Percentiles rank a stretch among this genome's conserved stretches.
These are phyloP conservation scores for Gossypium laxum DNA, from an alignment of 441 rosid species.

Conservation along the genomic window DNA sequence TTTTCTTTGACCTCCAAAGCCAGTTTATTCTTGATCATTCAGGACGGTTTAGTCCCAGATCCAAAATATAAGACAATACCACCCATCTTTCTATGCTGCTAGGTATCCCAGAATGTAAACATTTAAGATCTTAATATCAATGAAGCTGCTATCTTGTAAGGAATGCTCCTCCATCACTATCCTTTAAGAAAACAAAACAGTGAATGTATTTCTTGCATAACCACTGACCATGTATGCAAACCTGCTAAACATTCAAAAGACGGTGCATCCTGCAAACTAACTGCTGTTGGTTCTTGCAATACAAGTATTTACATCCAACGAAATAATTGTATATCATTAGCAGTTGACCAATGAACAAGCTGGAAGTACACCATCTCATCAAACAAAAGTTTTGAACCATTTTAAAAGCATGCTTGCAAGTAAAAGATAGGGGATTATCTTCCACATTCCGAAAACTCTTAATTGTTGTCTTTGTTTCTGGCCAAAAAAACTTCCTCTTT, in stretches of 20 bases:
- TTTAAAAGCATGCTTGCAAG: neutral
- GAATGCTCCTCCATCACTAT: neutral
- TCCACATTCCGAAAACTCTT: neutral
- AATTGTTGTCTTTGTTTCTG: neutral
- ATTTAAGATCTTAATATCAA: conserved; percentile 11
- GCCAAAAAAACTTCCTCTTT: neutral
- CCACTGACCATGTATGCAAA: conserved; percentile 8
- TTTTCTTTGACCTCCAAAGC: neutral
- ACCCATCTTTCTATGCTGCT: conserved; percentile 12
- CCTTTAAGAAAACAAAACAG: neutral
- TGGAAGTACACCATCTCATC: neutral
- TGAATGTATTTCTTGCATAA: conserved; percentile 6
- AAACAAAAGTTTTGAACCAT: neutral
- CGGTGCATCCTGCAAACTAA: conserved; percentile 11
- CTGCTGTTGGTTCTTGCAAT: conserved; percentile 4
- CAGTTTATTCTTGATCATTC: neutral
- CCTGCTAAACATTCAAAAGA: conserved; percentile 14
- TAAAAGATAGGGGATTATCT: conserved; percentile 2
- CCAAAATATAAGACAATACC: conserved; percentile 11
- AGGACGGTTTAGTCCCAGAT: neutral
- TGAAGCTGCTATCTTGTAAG: neutral
- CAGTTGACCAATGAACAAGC: neutral
- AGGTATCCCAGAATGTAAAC: conserved; percentile 3
- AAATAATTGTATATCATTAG: neutral
- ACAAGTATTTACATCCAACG: conserved; percentile 4